Base-by-base conservation (phyloP, 305 asterid species). In the Ajuga reptans region DNA sequence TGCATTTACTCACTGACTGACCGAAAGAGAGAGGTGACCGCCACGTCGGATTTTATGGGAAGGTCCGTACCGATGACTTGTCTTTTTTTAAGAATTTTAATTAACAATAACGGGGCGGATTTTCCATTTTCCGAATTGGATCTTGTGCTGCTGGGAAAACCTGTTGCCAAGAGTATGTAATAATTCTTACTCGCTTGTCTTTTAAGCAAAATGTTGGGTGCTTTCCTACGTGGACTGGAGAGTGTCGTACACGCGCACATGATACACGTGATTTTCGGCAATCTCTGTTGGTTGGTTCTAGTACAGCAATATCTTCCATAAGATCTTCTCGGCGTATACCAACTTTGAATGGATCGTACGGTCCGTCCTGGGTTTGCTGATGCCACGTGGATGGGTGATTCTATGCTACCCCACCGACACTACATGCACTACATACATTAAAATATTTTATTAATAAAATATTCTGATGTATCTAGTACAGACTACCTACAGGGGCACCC, bases 31-130 rank as follows among this genome's bases (percentile, higher is more conserved):
- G 59, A 56, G 82, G 84, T 81, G 77, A 84, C 87, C 80, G 87
- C 70, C 96, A 85, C 88, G 90, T 87, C 62, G 67, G 90, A 77
- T 50, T 74, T 55, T 77, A 66, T 82, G 37, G 89, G 85, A 77
- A 80, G 57, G 73, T 83, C 89, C 89, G 92, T 77, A 74, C 72
- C 61, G 18, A 46, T 47, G 29, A 51, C 21, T 75, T 78, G 81
- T 74, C 75, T 56, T 43, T 33, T 65, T 27, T 66, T 17, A 39
- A 41, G 1, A 21, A 2, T 21, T 21, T 21, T 2, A 14, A 14
- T 5, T 14, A 46, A 15, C 5, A 31, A 34, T 27, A 11, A 9
- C 53, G 24, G 15, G 47, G 1, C 8, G 10, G 10, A 24, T 5
- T 47, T n/a, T 24, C 12, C 0, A 43, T 21, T 64, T 62, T 50